A percentile compares a stretch with the other conserved stretches of the same genome.
phyloP scores from a whole-genome alignment of 176 grass and related monocot species.

The Triticum dicoccoides region DNA sequence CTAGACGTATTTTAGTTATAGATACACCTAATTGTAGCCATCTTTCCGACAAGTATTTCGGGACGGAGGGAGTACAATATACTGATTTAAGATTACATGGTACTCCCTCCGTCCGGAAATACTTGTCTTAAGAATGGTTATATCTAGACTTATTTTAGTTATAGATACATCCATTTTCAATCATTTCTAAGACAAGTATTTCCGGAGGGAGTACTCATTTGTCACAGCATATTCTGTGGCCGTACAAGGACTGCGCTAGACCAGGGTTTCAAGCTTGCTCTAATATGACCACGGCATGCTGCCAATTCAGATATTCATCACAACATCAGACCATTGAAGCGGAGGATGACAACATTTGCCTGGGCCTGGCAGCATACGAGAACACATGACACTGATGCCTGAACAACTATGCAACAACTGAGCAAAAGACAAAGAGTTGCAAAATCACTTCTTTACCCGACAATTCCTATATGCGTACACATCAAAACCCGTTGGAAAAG shows the following conservation, averaged over 20 bases:
- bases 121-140: no score
- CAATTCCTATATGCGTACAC: neutral
- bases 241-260: neutral
- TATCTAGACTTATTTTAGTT: no score
- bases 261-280: neutral
- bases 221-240: neutral
- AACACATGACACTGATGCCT: neutral
- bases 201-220: neutral
- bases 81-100: no score
- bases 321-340: neutral
- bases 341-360: neutral
- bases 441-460: neutral
- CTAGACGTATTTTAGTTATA: no score
- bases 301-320: neutral
- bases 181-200: no score
- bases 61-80: no score
- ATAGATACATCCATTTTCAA: no score
- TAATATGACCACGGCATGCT: neutral
- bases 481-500: conserved; percentile 24
- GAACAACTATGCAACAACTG: neutral
- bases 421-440: neutral
- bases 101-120: no score
- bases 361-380: neutral
- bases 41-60: no score
- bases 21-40: no score